Conservation (phyloP, 345 rosid species). For the Eutrema japonicum region DNA sequence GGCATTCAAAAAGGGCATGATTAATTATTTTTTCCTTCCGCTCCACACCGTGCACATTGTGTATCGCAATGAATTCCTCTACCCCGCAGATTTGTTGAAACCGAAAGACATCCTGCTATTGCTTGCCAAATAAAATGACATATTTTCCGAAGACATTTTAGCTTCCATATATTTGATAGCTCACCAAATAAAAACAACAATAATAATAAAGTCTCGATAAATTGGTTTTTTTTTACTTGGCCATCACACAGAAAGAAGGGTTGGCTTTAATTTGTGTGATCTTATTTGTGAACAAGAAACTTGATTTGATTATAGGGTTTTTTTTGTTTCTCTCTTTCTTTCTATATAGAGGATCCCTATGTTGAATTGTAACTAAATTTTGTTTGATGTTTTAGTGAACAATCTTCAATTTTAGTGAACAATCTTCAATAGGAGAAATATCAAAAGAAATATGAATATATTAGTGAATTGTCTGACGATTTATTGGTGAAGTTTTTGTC, state of each 20-base stretch:
- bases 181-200: background rate
- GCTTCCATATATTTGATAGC: background rate
- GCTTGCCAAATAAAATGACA: too few relatives aligned
- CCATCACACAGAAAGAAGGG: background rate
- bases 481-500: conserved; percentile 19
- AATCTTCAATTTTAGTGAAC: background rate
- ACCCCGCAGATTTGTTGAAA: too few relatives aligned
- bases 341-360: background rate
- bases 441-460: background rate
- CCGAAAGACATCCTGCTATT: too few relatives aligned
- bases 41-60: too few relatives aligned
- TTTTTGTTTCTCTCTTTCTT: background rate
- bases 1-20: too few relatives aligned
- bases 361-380: background rate
- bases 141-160: too few relatives aligned
- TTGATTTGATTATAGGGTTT: background rate
- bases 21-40: too few relatives aligned
- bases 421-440: background rate
- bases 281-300: background rate
- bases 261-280: background rate
- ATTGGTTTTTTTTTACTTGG: background rate
- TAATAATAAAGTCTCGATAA: background rate
- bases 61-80: too few relatives aligned
- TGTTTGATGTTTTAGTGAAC: background rate
- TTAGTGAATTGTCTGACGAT: conserved; percentile 9